phyloP scores from a whole-genome alignment of 1,284 basidiomycete genomes.

The Trametes versicolor region DNA sequence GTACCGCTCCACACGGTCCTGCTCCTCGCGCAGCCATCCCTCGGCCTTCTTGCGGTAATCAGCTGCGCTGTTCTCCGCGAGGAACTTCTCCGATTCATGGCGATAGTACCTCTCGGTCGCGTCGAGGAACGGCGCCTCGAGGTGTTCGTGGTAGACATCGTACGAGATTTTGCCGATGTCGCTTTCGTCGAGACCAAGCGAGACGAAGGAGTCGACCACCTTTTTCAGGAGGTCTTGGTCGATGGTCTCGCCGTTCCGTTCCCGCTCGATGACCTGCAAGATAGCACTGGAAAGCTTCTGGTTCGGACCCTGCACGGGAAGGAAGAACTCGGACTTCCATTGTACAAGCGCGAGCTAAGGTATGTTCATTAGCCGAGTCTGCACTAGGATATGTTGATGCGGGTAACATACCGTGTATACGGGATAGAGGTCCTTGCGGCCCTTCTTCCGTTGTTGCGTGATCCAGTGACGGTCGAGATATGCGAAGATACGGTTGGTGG shows the following conservation, averaged over 20 bases:
- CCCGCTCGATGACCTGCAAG: conserved; percentile 89
- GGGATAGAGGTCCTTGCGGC: conserved; percentile 93
- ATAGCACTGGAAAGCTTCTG: conserved; percentile 89
- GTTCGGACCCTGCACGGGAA: conserved; percentile 84
- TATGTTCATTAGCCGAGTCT: not conserved
- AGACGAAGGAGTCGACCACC: conserved; percentile 97
- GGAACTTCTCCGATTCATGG: conserved; percentile 90
- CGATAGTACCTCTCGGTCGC: conserved; percentile 94
- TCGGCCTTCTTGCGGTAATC: conserved; percentile 99
- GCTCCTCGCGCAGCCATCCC: conserved; percentile 92
- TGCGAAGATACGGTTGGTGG: conserved; percentile 94
- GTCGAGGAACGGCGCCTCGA: conserved; percentile 90
- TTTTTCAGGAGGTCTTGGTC: conserved; percentile 96
- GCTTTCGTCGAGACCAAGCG: conserved; percentile 91
- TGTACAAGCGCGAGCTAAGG: conserved; percentile 91
- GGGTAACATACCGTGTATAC: conserved; percentile 89
- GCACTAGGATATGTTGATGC: conserved; percentile 1
- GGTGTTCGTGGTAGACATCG: conserved; percentile 94
- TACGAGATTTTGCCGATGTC: conserved; percentile 94
- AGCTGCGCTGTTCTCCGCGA: conserved; percentile 90
- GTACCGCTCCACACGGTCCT: conserved; percentile 95
- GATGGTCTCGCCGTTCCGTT: conserved; percentile 94
- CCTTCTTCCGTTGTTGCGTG: conserved; percentile 97
- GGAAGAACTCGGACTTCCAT: conserved; percentile 95
- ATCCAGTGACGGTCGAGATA: conserved; percentile 99